Conservation (phyloP, 768 basidiomycete species). For the Russula lepida region DNA sequence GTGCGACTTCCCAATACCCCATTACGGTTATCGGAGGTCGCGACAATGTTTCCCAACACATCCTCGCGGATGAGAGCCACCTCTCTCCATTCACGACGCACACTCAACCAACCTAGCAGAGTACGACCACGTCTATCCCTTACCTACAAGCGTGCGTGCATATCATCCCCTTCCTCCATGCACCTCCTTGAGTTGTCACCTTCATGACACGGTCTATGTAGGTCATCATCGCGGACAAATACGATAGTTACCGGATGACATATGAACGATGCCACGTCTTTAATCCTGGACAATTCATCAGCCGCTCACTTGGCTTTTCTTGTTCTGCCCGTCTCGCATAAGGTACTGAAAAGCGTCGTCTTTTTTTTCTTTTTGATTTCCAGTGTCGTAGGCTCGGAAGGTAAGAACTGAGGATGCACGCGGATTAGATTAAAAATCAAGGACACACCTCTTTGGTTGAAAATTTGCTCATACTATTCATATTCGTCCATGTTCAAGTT, state of each 20-base stretch:
- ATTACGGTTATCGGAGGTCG: neutral
- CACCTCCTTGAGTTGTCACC: neutral
- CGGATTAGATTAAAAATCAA: neutral
- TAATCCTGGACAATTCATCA: constrained; percentile 91
- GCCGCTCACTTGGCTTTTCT: constrained; percentile 66
- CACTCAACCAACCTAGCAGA: constrained; percentile 83
- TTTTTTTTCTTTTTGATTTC: neutral
- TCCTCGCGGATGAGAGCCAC: constrained; percentile 75
- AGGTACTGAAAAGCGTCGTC: neutral
- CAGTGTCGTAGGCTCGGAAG: constrained; percentile 17
- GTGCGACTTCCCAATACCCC: too few relatives aligned
- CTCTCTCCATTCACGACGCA: constrained; percentile 79
- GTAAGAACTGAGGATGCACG: neutral
- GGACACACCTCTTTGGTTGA: neutral
- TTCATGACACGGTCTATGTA: constrained; percentile 28
- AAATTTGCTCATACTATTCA: neutral
- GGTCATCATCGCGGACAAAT: constrained; percentile 93
- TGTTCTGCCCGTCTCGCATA: neutral
- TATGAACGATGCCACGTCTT: constrained; percentile 99
- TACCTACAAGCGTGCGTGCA: constrained; percentile 81
- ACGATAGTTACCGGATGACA: constrained; percentile 91
- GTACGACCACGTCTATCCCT: constrained; percentile 91
- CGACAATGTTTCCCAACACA: neutral
- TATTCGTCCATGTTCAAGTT: neutral
- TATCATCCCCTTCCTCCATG: neutral